Conservation (phyloP, 352 stramenopile species). For the Phytophthora cajani region DNA sequence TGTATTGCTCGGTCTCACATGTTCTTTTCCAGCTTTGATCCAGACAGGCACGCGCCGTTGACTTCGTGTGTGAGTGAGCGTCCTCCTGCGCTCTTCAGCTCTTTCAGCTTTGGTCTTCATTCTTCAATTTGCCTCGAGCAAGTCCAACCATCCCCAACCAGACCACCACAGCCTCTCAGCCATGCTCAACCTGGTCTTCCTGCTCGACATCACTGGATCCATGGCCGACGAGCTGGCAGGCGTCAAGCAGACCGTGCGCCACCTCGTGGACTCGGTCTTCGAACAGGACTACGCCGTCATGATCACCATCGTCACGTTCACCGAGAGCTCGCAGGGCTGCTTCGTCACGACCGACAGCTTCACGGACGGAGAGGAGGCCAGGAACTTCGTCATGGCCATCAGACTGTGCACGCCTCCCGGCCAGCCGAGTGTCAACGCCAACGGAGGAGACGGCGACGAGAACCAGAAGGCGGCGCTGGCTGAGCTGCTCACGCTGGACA, state of each 20-base stretch:
- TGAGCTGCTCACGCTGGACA: conserved; percentile 58
- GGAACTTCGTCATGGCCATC: conserved; percentile 48
- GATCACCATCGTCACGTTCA: conserved; percentile 83
- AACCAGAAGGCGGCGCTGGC: conserved; percentile 75
- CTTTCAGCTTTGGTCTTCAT: conserved; percentile 15
- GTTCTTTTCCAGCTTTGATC: neutral
- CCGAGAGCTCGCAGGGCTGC: conserved; percentile 53
- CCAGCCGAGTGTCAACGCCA: conserved; percentile 36
- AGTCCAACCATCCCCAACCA: neutral
- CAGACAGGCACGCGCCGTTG: neutral
- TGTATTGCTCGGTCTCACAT: neutral
- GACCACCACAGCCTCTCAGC: neutral
- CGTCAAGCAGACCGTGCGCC: conserved; percentile 61
- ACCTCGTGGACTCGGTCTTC: conserved; percentile 59
- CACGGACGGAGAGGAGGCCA: conserved; percentile 52
- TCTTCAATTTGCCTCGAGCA: conserved; percentile 25
- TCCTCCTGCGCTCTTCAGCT: neutral
- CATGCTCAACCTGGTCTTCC: conserved; percentile 77
- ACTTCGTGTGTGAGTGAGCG: conserved; percentile 23
- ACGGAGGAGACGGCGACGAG: conserved; percentile 65
- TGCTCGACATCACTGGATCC: conserved; percentile 80
- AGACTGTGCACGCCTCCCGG: conserved; percentile 55
- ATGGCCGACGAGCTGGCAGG: conserved; percentile 64
- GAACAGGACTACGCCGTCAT: conserved; percentile 60
- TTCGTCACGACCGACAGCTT: conserved; percentile 74